Evolutionary conservation across 2,329 filamentous ascomycete genomes (phyloP).

Genomic region (Ampelomyces quisqualis): DNA sequence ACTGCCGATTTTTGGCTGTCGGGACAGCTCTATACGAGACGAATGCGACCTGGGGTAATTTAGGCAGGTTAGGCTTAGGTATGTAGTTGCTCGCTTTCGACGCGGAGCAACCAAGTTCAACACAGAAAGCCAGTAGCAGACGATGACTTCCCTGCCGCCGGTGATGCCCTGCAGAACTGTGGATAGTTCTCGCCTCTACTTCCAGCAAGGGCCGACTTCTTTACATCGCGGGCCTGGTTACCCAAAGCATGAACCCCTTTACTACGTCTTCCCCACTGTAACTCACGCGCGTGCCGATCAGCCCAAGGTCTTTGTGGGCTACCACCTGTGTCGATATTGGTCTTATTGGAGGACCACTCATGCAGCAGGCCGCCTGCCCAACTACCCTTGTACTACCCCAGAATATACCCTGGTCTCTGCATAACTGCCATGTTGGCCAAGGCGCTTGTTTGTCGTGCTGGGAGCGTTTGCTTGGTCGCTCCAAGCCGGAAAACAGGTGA

Average conservation of each 20-base stretch:
- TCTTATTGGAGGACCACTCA: constrained; percentile 9
- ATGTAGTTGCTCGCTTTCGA: too few relatives aligned
- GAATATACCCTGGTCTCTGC: too few relatives aligned
- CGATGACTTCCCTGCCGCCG: neutral
- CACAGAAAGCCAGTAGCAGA: neutral
- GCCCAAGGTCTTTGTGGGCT: neutral
- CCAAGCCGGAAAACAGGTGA: neutral
- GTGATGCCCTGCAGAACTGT: too few relatives aligned
- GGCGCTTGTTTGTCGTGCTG: constrained; percentile 28
- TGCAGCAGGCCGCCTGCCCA: constrained; percentile 2
- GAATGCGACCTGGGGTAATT: too few relatives aligned
- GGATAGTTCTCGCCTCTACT: neutral
- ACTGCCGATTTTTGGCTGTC: too few relatives aligned
- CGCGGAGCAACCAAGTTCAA: too few relatives aligned
- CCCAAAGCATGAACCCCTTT: neutral
- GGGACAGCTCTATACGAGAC: too few relatives aligned
- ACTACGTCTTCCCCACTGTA: constrained; percentile 2
- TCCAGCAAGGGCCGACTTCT: neutral
- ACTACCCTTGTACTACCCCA: constrained; percentile 26
- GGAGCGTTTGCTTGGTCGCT: constrained; percentile 5
- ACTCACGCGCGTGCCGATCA: constrained; percentile 10
- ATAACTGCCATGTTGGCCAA: constrained; percentile 10
- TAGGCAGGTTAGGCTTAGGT: too few relatives aligned
- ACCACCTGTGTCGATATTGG: constrained; percentile 2
- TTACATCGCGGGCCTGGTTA: neutral